Conservation (phyloP, 140 eudicot genomes). For the Oenanthe javanica region DNA sequence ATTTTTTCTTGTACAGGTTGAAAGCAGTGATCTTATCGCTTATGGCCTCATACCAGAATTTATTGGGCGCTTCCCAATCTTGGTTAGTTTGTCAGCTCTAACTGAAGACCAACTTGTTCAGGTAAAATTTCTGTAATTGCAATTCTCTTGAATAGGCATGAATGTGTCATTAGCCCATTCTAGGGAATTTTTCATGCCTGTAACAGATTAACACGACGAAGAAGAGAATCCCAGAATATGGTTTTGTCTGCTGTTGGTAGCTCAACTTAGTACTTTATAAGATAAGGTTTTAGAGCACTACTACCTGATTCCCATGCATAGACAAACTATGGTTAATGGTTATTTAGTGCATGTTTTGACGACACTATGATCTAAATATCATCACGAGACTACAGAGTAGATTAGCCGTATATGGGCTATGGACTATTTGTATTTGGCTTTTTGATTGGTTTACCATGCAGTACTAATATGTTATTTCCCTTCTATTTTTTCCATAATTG, state of each 20-base stretch:
- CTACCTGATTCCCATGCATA: neutral
- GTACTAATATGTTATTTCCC: neutral
- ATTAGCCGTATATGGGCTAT: neutral
- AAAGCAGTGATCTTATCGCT: conserved; percentile 87
- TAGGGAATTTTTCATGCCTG: neutral
- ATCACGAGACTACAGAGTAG: neutral
- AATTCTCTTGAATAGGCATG: neutral
- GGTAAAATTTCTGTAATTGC: conserved; percentile 25
- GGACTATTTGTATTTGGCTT: neutral
- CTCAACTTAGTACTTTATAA: neutral
- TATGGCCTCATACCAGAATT: conserved; percentile 92
- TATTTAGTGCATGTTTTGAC: neutral
- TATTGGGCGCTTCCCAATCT: conserved; percentile 87
- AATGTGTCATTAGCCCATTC: neutral
- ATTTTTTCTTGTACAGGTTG: conserved; percentile 44
- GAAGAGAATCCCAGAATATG: neutral
- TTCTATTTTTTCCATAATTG: neutral
- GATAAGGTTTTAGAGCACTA: neutral
- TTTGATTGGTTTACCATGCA: neutral
- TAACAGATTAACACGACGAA: neutral
- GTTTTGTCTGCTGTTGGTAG: neutral
- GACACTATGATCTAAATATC: neutral
- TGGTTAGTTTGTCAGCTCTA: conserved; percentile 74
- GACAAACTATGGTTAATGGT: neutral
- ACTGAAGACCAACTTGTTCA: conserved; percentile 83